These are phyloP conservation scores for Onygenales sp. DNA, from an alignment of 2,329 filamentous ascomycete genomes.

Conservation along the genomic window DNA sequence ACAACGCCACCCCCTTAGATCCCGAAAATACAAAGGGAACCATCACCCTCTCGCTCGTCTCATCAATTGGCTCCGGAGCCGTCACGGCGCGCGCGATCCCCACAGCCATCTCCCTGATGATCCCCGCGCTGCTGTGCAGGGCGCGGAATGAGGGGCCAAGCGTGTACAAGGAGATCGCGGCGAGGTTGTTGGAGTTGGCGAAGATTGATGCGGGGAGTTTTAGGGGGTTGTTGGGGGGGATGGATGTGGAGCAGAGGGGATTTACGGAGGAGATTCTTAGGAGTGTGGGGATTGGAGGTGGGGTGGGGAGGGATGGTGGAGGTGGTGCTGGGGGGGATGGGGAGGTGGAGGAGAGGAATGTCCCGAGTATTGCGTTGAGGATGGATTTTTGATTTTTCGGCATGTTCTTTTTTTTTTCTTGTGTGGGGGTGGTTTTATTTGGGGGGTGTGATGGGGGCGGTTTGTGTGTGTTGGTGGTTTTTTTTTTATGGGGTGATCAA, in stretches of 20 bases:
- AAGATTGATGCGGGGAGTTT: constrained; percentile 65
- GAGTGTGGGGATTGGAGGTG: constrained; percentile 46
- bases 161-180: constrained; percentile 64
- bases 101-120: constrained; percentile 61
- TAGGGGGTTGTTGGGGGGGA: constrained; percentile 58
- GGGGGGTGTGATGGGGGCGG: background rate
- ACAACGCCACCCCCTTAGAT: constrained; percentile 54
- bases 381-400: constrained; percentile 69
- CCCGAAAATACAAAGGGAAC: constrained; percentile 65
- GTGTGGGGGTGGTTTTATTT: background rate
- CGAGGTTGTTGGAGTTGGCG: constrained; percentile 70
- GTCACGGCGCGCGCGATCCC: constrained; percentile 22
- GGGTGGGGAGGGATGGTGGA: constrained; percentile 25
- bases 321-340: constrained; percentile 39
- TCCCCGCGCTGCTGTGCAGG: constrained; percentile 66
- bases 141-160: constrained; percentile 53
- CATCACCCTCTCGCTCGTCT: constrained; percentile 64
- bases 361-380: constrained; percentile 83
- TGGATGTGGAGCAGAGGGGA: constrained; percentile 60
- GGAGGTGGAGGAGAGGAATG: constrained; percentile 45
- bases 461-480: background rate
- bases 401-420: background rate
- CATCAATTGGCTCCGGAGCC: constrained; percentile 49
- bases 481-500: too few species aligned
- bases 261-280: constrained; percentile 73